Percentiles rank a stretch among this genome's conserved stretches.
These are phyloP conservation scores for Vickermania ingenoplastis DNA, from an alignment of 208 protist genomes.

Conservation along the genomic window DNA sequence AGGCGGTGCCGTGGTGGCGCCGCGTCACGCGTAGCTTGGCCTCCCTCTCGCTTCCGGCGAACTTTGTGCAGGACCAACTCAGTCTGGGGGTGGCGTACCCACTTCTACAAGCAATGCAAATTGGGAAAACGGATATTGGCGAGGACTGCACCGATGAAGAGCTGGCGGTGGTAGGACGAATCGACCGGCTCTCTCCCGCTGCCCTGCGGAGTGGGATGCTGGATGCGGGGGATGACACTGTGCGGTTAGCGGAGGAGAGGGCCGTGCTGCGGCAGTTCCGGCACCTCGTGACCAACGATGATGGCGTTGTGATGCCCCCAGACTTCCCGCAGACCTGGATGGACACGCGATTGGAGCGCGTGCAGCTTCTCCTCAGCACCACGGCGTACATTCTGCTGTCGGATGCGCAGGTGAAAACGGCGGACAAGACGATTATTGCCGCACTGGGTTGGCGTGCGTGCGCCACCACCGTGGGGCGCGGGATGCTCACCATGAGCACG, in stretches of 20 bases:
- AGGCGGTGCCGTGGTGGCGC: conserved; percentile 16
- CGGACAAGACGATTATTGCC: conserved; percentile 29
- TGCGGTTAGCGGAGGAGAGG: conserved; percentile 51
- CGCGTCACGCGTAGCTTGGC: conserved; percentile 26
- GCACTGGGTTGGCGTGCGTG: conserved; percentile 34
- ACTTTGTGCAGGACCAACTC: conserved; percentile 23
- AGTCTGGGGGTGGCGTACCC: conserved; percentile 41
- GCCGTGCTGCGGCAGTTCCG: conserved; percentile 34
- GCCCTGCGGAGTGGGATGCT: conserved; percentile 4
- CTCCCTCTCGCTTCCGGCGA: conserved; percentile 19
- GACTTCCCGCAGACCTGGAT: conserved; percentile 67
- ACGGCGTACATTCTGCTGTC: conserved; percentile 44
- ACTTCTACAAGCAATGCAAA: conserved; percentile 38
- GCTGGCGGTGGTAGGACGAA: conserved; percentile 47
- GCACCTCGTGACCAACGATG: conserved; percentile 49
- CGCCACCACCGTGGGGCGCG: conserved; percentile 57
- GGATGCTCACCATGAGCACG: conserved; percentile 79
- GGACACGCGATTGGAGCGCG: conserved; percentile 54
- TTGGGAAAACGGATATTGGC: conserved; percentile 28
- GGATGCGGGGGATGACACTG: conserved; percentile 30
- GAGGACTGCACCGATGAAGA: conserved; percentile 33
- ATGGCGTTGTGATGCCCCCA: conserved; percentile 63
- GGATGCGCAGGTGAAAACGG: conserved; percentile 28
- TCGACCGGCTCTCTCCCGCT: conserved; percentile 29
- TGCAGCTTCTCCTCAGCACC: conserved; percentile 72